phyloP scores from a whole-genome alignment of 2,329 filamentous ascomycete genomes.

The Ascocoryne sarcoides region DNA sequence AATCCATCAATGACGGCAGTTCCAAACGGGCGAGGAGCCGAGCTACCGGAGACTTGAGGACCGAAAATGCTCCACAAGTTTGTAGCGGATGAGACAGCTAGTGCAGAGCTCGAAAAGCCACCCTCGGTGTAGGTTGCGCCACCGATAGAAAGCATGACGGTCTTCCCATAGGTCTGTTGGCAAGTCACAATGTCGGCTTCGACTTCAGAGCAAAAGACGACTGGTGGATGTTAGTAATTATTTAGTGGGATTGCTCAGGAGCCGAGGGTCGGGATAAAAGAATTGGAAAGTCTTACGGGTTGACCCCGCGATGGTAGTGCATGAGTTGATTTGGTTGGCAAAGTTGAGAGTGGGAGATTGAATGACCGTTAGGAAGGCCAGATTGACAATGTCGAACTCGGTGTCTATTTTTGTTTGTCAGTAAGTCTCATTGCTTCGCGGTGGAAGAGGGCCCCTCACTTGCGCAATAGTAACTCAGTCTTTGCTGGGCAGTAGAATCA shows the following conservation, averaged over 20 bases:
- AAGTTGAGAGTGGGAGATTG: constrained; percentile 51
- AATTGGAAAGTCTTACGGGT: constrained; percentile 20
- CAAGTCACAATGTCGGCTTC: constrained; percentile 46
- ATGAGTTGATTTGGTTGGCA: constrained; percentile 52
- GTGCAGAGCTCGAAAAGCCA: constrained; percentile 46
- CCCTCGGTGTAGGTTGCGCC: constrained; percentile 63
- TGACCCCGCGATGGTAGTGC: constrained; percentile 48
- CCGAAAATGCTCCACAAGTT: constrained; percentile 66
- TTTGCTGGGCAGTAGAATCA: constrained; percentile 36
- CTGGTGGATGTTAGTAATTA: background rate
- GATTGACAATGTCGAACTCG: constrained; percentile 1
- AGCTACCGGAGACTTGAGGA: constrained; percentile 36
- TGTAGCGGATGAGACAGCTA: constrained; percentile 48
- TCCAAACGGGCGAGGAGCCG: constrained; percentile 56
- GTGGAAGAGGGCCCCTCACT: constrained; percentile 33
- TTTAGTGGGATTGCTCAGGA: background rate
- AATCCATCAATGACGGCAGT: constrained; percentile 61
- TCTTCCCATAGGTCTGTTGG: constrained; percentile 55
- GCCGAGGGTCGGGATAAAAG: background rate
- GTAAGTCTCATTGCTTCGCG: background rate
- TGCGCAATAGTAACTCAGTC: constrained; percentile 49
- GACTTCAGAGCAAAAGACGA: background rate
- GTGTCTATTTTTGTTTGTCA: background rate
- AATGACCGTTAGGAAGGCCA: constrained; percentile 55
- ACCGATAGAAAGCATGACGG: constrained; percentile 63